These are phyloP conservation scores for Starmera amethionina DNA, from an alignment of 805 yeast genomes.

Conservation along the genomic window DNA sequence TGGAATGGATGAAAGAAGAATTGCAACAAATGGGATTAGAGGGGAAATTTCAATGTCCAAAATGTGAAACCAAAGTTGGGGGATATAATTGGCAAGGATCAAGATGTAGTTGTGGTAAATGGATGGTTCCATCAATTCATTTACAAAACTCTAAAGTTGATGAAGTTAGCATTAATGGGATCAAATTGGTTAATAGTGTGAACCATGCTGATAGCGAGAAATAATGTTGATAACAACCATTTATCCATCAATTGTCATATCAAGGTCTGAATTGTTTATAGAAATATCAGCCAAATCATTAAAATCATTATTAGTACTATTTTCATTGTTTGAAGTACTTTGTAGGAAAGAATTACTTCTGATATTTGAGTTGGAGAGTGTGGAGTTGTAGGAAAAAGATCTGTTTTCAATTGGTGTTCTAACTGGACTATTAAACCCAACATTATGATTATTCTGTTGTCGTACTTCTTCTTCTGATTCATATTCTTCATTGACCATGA, in stretches of 20 bases:
- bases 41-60: slow-evolving; percentile 81
- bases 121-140: slow-evolving; percentile 91
- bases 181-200: slow-evolving; percentile 1
- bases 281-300: slow-evolving; percentile 2
- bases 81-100: slow-evolving; percentile 93
- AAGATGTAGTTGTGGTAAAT: slow-evolving; percentile 87
- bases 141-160: slow-evolving; percentile 77
- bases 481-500: slow-evolving; percentile 29
- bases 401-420: no score
- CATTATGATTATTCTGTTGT: slow-evolving; percentile 2
- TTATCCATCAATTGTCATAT: slow-evolving; percentile 33
- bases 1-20: slow-evolving; percentile 85
- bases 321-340: no score
- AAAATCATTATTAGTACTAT: no score
- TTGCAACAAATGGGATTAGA: slow-evolving; percentile 67
- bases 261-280: slow-evolving; percentile 28
- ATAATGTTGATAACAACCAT: background rate
- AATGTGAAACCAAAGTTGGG: slow-evolving; percentile 79
- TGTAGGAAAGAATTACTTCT: no score
- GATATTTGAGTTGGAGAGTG: no score
- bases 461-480: slow-evolving; percentile 17
- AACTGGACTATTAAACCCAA: no score
- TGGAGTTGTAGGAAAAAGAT: slow-evolving; percentile 1
- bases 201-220: background rate
- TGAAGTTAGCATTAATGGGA: slow-evolving; percentile 19